Percentiles rank a stretch among this genome's conserved stretches.
Evolutionary conservation across 495 filamentous ascomycete genomes (phyloP).

Genomic region (Lasiosphaeria ovina): DNA sequence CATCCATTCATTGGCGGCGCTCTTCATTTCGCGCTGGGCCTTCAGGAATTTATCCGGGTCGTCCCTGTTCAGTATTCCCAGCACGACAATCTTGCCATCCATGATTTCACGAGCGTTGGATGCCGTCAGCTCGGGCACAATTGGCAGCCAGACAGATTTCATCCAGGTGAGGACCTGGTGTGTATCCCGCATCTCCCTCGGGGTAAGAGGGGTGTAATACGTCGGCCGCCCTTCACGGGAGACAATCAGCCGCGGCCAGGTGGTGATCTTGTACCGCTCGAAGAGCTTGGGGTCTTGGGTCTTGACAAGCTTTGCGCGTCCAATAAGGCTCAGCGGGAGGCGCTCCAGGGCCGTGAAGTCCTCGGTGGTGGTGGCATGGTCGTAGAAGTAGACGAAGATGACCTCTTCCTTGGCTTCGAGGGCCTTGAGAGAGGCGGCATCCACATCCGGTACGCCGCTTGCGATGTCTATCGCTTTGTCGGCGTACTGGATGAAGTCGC

Average conservation of each 20-base stretch:
- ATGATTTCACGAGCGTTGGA: slow-evolving; percentile 92
- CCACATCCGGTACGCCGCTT: slow-evolving; percentile 75
- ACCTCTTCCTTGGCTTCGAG: slow-evolving; percentile 93
- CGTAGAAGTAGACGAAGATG: slow-evolving; percentile 95
- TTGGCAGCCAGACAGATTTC: slow-evolving; percentile 94
- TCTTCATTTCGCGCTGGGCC: slow-evolving; percentile 88
- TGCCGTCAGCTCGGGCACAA: slow-evolving; percentile 90
- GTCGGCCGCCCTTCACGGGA: slow-evolving; percentile 83
- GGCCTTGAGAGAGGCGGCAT: slow-evolving; percentile 70
- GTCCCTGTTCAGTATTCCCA: slow-evolving; percentile 81
- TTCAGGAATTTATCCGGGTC: slow-evolving; percentile 73
- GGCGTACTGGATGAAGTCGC: slow-evolving; percentile 82
- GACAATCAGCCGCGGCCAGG: slow-evolving; percentile 88
- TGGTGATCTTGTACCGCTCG: slow-evolving; percentile 87
- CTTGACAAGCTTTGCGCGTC: slow-evolving; percentile 88
- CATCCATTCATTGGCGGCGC: slow-evolving; percentile 95
- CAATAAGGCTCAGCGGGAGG: slow-evolving; percentile 79
- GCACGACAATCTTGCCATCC: slow-evolving; percentile 87
- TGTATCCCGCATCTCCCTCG: slow-evolving; percentile 86
- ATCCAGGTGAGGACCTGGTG: slow-evolving; percentile 84
- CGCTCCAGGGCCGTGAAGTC: slow-evolving; percentile 89
- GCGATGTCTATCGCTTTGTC: slow-evolving; percentile 80
- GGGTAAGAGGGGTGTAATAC: slow-evolving; percentile 80
- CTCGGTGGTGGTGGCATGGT: slow-evolving; percentile 86
- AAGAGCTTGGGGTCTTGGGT: slow-evolving; percentile 70